Evolutionary conservation across 1,284 basidiomycete genomes (phyloP).

Genomic region (Neolentinus lepideus): DNA sequence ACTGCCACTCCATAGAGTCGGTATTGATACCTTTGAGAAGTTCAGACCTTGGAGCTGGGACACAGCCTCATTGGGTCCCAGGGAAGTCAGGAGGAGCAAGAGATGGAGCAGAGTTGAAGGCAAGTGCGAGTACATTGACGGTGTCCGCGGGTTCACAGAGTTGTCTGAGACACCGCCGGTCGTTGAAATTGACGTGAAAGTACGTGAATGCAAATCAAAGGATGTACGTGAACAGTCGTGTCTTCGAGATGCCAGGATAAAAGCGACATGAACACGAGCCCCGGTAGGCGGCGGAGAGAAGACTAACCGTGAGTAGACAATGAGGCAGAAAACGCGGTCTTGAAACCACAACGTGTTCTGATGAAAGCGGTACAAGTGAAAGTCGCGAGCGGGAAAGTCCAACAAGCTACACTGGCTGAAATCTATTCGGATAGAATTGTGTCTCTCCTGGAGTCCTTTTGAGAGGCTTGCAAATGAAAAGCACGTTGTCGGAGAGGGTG

Average conservation of each 20-base stretch:
- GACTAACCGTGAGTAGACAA: neutral
- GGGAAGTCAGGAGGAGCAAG: neutral
- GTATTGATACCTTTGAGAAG: neutral
- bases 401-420: neutral
- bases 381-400: neutral
- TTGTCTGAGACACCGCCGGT: neutral
- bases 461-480: neutral
- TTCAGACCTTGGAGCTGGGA: neutral
- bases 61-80: neutral
- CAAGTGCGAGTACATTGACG: neutral
- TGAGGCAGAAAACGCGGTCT: neutral
- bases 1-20: neutral
- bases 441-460: neutral
- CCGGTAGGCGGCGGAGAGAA: neutral
- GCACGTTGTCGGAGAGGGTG: neutral
- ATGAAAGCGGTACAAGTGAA: neutral
- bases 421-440: neutral
- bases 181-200: neutral
- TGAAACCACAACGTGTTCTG: neutral
- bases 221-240: neutral
- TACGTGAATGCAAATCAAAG: neutral
- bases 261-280: neutral
- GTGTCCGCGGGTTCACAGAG: neutral
- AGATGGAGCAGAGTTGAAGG: neutral
- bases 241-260: neutral